Percentiles rank a stretch among this genome's conserved stretches.
Evolutionary conservation across 2,329 filamentous ascomycete species (phyloP).

Genomic region (Colletotrichum sp.): DNA sequence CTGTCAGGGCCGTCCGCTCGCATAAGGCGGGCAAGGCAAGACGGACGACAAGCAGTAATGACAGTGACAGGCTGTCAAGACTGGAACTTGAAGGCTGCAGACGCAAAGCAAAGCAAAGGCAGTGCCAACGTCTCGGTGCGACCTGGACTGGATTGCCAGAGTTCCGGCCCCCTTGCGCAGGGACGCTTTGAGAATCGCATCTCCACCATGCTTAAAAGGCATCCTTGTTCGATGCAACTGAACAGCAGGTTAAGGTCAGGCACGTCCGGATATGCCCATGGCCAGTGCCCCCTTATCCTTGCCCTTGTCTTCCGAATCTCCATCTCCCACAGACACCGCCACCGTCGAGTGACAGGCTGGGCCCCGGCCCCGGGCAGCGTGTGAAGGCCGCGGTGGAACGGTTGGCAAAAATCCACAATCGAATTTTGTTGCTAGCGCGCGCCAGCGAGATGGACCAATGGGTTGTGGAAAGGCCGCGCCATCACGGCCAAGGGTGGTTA

Average conservation of each 20-base stretch:
- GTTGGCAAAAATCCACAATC: conserved; percentile 5
- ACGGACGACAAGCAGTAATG: background rate
- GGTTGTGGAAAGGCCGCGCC: conserved; percentile 6
- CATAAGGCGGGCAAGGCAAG: background rate
- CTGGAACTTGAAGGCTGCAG: background rate
- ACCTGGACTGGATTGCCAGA: background rate
- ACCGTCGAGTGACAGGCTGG: conserved; percentile 15
- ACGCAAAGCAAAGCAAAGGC: background rate
- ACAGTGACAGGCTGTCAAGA: background rate
- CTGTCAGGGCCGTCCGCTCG: background rate
- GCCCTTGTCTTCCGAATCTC: background rate
- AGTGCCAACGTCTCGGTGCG: background rate
- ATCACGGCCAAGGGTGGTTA: conserved; percentile 11
- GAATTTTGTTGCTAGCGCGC: conserved; percentile 19
- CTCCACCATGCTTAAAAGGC: conserved; percentile 20
- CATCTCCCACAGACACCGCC: conserved; percentile 19
- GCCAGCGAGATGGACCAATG: conserved; percentile 9
- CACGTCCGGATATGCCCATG: conserved; percentile 4
- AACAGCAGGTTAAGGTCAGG: background rate
- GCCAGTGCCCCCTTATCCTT: background rate
- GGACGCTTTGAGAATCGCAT: conserved; percentile 10
- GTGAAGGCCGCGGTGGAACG: background rate
- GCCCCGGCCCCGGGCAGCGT: background rate
- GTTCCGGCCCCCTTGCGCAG: background rate
- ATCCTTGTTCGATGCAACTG: conserved; percentile 9